Evolutionary conservation across 768 basidiomycete species (phyloP).

Genomic region (Auricularia auricula-judae): DNA sequence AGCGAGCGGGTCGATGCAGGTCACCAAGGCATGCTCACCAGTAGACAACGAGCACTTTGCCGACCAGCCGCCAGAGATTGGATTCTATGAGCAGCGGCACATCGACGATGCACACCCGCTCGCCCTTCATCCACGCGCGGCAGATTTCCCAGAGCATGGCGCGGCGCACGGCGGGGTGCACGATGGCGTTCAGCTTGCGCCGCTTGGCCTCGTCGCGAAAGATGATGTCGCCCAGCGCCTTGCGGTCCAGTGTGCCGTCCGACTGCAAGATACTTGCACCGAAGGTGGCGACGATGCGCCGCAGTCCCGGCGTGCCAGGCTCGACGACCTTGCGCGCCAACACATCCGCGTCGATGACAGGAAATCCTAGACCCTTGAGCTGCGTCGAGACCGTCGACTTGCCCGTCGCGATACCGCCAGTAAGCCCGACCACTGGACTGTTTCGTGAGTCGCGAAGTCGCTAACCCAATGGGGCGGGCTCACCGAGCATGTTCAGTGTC

Average conservation of each 20-base stretch:
- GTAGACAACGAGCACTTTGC: slow-evolving; percentile 78
- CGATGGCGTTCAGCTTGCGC: slow-evolving; percentile 65
- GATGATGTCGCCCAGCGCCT: slow-evolving; percentile 72
- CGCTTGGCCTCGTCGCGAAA: slow-evolving; percentile 70
- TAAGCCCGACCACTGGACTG: slow-evolving; percentile 75
- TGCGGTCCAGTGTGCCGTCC: slow-evolving; percentile 70
- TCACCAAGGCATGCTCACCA: slow-evolving; percentile 45
- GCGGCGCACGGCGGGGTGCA: slow-evolving; percentile 82
- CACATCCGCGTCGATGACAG: slow-evolving; percentile 89
- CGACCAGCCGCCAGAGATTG: slow-evolving; percentile 74
- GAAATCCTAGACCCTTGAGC: slow-evolving; percentile 52
- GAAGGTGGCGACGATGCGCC: slow-evolving; percentile 56
- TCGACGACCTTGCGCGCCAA: slow-evolving; percentile 78
- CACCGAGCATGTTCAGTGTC: neutral
- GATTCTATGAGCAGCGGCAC: slow-evolving; percentile 89
- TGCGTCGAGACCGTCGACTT: slow-evolving; percentile 86
- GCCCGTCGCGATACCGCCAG: slow-evolving; percentile 92
- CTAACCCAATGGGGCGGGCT: neutral
- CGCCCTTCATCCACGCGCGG: slow-evolving; percentile 62
- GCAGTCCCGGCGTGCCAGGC: slow-evolving; percentile 68
- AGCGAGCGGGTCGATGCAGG: neutral
- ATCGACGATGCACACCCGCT: slow-evolving; percentile 75
- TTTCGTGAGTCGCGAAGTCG: neutral
- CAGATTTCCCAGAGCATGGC: slow-evolving; percentile 65
- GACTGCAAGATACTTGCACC: slow-evolving; percentile 54